phyloP scores from a whole-genome alignment of 164 flowering plant genomes.

The Nymphaea colorata region DNA sequence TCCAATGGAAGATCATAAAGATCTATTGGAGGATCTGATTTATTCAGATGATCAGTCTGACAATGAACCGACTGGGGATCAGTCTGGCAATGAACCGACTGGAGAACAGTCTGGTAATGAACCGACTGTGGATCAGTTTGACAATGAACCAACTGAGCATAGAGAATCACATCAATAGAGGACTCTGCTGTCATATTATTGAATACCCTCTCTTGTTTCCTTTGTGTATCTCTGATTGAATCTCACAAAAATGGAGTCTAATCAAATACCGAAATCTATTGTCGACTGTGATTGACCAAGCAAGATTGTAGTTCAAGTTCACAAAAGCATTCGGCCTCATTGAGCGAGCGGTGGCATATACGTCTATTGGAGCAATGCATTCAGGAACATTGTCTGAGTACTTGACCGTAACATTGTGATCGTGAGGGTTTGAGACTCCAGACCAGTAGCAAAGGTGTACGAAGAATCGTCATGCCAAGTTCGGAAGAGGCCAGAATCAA shows the following conservation, averaged over 20 bases:
- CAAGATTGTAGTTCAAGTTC: constrained; percentile 50
- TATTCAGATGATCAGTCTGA: no score
- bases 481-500: constrained; percentile 16
- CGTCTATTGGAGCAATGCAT: constrained; percentile 51
- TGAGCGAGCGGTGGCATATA: constrained; percentile 56
- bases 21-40: no score
- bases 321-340: constrained; percentile 44
- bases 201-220: constrained; percentile 68
- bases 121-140: no score
- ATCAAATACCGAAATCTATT: constrained; percentile 62
- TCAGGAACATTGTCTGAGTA: constrained; percentile 29
- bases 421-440: constrained; percentile 40
- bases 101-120: no score
- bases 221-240: constrained; percentile 16
- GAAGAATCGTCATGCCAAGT: constrained; percentile 36
- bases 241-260: constrained; percentile 90
- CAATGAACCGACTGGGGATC: no score
- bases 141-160: no score
- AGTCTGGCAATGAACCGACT: no score
- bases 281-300: constrained; percentile 66
- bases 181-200: constrained; percentile 53
- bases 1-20: no score
- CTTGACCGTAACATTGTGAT: constrained; percentile 19
- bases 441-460: constrained; percentile 40
- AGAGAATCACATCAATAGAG: constrained; percentile 45